Evolutionary conservation across 2,329 filamentous ascomycete genomes (phyloP).

Genomic region (Colletotrichum orbiculare): DNA sequence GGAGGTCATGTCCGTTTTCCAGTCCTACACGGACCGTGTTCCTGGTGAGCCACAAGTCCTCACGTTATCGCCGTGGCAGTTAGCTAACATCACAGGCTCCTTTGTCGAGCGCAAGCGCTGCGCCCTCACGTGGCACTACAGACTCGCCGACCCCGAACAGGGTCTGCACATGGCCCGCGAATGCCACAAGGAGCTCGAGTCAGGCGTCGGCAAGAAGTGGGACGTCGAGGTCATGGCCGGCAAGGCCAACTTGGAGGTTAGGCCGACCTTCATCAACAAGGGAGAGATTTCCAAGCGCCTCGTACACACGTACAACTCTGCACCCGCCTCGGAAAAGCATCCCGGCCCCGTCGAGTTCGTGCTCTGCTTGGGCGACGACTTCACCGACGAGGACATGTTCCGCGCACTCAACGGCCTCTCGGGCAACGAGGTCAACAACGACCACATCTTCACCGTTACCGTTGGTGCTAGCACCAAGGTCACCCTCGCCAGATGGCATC

Average conservation of each 20-base stretch:
- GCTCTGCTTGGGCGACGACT: constrained; percentile 92
- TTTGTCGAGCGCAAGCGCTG: constrained; percentile 96
- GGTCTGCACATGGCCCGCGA: constrained; percentile 82
- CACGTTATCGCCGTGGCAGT: too few relatives aligned
- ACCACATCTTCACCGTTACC: constrained; percentile 89
- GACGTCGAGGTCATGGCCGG: constrained; percentile 97
- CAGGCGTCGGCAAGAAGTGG: constrained; percentile 80
- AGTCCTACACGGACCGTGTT: constrained; percentile 87
- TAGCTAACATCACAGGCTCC: constrained; percentile 66
- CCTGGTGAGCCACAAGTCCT: constrained; percentile 67
- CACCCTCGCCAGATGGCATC: constrained; percentile 89
- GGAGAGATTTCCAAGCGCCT: constrained; percentile 92
- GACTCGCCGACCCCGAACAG: constrained; percentile 87
- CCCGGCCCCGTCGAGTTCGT: constrained; percentile 80
- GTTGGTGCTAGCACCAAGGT: constrained; percentile 93
- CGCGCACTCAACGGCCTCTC: constrained; percentile 75
- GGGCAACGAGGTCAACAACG: constrained; percentile 63
- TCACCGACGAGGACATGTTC: constrained; percentile 98
- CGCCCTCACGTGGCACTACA: constrained; percentile 97
- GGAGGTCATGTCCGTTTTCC: constrained; percentile 85
- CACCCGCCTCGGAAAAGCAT: constrained; percentile 54
- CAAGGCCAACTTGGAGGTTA: constrained; percentile 96
- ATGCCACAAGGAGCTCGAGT: constrained; percentile 84
- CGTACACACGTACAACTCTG: constrained; percentile 75
- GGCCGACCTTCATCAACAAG: constrained; percentile 98